Base-by-base conservation (phyloP, 169 alveolate genomes). In the Eimeria falciformis region DNA sequence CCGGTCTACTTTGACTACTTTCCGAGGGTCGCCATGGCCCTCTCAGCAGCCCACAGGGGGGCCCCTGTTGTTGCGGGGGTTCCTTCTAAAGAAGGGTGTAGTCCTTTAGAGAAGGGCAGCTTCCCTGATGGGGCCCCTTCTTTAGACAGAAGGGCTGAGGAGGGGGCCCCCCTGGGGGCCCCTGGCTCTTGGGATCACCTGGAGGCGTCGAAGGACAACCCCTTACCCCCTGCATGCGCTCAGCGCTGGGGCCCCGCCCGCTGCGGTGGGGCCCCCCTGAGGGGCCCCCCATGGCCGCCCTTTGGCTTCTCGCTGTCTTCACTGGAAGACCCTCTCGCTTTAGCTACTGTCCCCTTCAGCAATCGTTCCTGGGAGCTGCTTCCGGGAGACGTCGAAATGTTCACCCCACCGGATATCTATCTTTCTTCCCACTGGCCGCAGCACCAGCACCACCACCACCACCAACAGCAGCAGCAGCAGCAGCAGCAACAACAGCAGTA, bases 311-410 rank as follows among this genome's bases (percentile, higher is more conserved):
- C 18, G 50, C 47, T 27, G 58, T 9, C 71, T 4, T 7, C 83
- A 14, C 23, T 71, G 29, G 83, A 71, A 27, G 83, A 71, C 23
- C 75, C 91, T 37, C 45, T 84, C 14, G 91, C 91, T 46, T 43
- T 84, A 12, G 91, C 91, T 5, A 69, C 82, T 37, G 91, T 84
- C 21, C 91, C 91, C 50, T 84, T 84, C 62, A 56, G 81, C 29
- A 84, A 84, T 43, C 58, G 91, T 0, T 58, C 91, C 5, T 84
- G 91, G 91, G 91, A 84, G 91, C n/a, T 84, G 47, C 62, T 84
- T 25, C 91, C 91, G 11, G 83, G 27, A 3, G 91, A 84, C n/a
- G 66, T 29, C 65, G 58, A 33, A 7, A 43, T 84, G 81, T 84
- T 56, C 27, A 82, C 82, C 9, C 68, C 91, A 14, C 91, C 91